Evolutionary conservation across 139 green algal species (phyloP).

Genomic region (Picochlorum sp.): DNA sequence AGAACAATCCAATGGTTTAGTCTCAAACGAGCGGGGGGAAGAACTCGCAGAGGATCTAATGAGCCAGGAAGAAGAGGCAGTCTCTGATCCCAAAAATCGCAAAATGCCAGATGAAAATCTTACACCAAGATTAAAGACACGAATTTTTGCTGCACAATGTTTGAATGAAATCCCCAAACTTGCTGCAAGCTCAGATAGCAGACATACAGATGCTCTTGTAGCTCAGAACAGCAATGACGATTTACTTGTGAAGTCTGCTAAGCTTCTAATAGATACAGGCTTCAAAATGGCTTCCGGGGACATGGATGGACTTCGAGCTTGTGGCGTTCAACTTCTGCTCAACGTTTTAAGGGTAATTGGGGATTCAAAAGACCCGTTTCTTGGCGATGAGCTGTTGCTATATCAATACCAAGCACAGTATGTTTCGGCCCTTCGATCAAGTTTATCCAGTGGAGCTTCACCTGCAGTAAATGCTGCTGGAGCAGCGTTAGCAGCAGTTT

Average conservation of each 20-base stretch:
- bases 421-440: constrained; percentile 38
- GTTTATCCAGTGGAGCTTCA: constrained; percentile 17
- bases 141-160: neutral
- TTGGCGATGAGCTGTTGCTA: constrained; percentile 33
- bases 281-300: constrained; percentile 62
- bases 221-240: constrained; percentile 27
- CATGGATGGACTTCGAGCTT: constrained; percentile 39
- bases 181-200: neutral
- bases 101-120: too few species aligned
- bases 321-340: constrained; percentile 46
- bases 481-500: constrained; percentile 43
- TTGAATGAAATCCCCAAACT: neutral
- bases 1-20: neutral
- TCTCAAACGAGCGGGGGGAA: neutral
- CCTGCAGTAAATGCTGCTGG: constrained; percentile 42
- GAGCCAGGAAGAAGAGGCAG: constrained; percentile 12
- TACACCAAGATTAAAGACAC: neutral
- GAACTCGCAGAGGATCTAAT: neutral
- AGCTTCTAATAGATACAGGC: constrained; percentile 63
- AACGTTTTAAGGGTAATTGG: constrained; percentile 36
- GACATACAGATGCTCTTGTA: constrained; percentile 44
- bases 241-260: constrained; percentile 45
- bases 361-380: constrained; percentile 43
- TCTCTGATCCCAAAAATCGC: too few species aligned
- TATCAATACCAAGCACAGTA: constrained; percentile 75